Percentiles rank a stretch among this genome's conserved stretches.
phyloP scores from a whole-genome alignment of 768 basidiomycete species.

The Tubosaeta sp. region DNA sequence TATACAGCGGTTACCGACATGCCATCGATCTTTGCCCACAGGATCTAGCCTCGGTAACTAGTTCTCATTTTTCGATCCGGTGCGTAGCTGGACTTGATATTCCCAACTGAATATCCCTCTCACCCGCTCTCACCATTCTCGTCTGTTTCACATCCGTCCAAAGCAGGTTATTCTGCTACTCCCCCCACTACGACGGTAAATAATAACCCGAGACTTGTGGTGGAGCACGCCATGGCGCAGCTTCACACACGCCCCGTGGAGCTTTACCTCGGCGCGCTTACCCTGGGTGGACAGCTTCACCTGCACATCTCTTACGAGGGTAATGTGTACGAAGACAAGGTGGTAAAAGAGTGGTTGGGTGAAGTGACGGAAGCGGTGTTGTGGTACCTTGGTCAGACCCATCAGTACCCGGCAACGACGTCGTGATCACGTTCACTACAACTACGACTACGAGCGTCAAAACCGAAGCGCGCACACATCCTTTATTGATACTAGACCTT shows the following conservation, averaged over 20 bases:
- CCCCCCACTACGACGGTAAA: not conserved
- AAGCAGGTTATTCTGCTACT: not conserved
- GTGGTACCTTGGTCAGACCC: conserved; percentile 28
- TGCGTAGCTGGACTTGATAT: not conserved
- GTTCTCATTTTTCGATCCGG: not conserved
- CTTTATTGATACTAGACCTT: no score
- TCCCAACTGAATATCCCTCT: conserved; percentile 1
- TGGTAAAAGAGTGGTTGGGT: conserved; percentile 45
- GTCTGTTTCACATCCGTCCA: not conserved
- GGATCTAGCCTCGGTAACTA: conserved; percentile 29
- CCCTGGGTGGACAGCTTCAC: conserved; percentile 28
- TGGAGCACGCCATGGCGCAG: conserved; percentile 3
- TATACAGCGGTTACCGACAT: conserved; percentile 4
- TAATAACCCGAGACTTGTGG: not conserved
- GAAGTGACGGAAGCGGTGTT: conserved; percentile 37
- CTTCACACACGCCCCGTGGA: conserved; percentile 45
- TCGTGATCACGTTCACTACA: not conserved
- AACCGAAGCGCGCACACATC: no score
- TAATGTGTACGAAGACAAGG: conserved; percentile 40
- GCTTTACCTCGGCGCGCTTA: conserved; percentile 40
- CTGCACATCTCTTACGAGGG: conserved; percentile 38
- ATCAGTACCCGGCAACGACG: not conserved
- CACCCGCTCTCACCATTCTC: conserved; percentile 1
- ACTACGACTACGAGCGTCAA: no score
- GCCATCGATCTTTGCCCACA: conserved; percentile 10